phyloP scores from a whole-genome alignment of 106 monocot genomes.

The Dioscorea alata region DNA sequence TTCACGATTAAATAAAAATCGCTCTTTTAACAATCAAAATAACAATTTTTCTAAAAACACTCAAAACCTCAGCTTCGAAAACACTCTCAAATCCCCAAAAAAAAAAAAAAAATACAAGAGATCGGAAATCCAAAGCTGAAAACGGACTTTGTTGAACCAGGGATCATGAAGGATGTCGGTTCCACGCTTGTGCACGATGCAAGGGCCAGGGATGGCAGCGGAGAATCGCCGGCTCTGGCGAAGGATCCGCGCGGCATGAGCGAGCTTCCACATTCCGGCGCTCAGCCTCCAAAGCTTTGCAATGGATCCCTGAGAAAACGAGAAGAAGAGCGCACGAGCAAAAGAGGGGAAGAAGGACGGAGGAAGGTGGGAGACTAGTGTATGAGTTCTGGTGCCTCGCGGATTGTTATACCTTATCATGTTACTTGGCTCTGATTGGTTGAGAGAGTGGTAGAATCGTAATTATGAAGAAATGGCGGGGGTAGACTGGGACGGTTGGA shows the following conservation, averaged over 20 bases:
- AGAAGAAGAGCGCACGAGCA: background rate
- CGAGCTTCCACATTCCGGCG: conserved; percentile 52
- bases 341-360: too few relatives aligned
- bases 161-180: conserved; percentile 99
- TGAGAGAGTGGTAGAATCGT: background rate
- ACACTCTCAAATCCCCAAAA: background rate
- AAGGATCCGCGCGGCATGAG: conserved; percentile 35
- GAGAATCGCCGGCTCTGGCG: conserved; percentile 54
- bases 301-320: background rate
- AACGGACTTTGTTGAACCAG: conserved; percentile 85
- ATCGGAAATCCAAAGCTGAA: background rate
- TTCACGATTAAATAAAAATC: too few relatives aligned
- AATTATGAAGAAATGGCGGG: too few relatives aligned
- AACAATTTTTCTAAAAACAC: background rate
- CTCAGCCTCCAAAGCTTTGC: background rate
- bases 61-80: background rate
- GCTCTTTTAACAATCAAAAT: too few relatives aligned
- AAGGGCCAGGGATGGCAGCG: conserved; percentile 61
- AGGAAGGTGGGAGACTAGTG: too few relatives aligned
- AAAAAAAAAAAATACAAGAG: background rate
- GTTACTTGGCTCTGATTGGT: background rate
- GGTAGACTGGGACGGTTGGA: too few relatives aligned
- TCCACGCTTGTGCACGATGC: conserved; percentile 95
- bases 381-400: background rate
- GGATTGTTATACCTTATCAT: background rate